Conservation (phyloP, 1,284 basidiomycete species). For the Apiotrichum akiyoshidainum region DNA sequence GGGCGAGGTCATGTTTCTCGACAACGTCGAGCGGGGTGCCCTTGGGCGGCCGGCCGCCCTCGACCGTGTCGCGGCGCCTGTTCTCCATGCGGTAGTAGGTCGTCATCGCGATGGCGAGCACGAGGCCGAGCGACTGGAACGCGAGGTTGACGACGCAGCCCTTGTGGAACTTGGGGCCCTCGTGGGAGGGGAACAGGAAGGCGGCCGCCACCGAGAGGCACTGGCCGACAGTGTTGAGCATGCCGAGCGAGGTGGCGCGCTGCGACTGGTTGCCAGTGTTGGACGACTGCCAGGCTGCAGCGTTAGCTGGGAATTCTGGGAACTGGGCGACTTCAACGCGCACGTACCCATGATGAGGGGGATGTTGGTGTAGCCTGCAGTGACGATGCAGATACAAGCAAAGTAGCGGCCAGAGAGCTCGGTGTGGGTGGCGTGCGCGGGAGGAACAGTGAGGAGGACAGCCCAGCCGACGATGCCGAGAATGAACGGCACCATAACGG, state of each 20-base stretch:
- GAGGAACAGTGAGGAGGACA: constrained; percentile 45
- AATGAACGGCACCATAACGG: constrained; percentile 44
- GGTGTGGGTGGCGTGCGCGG: constrained; percentile 24
- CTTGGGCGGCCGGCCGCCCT: constrained; percentile 47
- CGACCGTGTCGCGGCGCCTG: constrained; percentile 44
- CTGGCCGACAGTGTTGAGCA: constrained; percentile 54
- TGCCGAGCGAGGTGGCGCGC: constrained; percentile 51
- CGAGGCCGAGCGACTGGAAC: constrained; percentile 49
- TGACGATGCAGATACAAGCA: constrained; percentile 49
- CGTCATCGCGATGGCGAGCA: constrained; percentile 45
- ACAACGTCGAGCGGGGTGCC: constrained; percentile 11
- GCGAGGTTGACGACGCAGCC: constrained; percentile 52
- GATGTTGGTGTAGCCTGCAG: constrained; percentile 47
- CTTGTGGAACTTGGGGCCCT: constrained; percentile 50
- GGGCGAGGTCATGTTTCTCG: constrained; percentile 21
- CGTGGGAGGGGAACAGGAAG: constrained; percentile 50
- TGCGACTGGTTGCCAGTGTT: constrained; percentile 39
- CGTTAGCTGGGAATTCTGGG: background rate
- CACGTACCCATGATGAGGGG: constrained; percentile 36
- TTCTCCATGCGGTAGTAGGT: constrained; percentile 51
- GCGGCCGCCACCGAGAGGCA: constrained; percentile 52
- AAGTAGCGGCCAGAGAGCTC: constrained; percentile 50
- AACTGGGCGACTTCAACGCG: constrained; percentile 4
- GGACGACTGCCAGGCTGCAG: constrained; percentile 6
- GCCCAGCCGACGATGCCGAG: constrained; percentile 51